phyloP scores from a whole-genome alignment of 106 monocot species.

The Alisma plantagoaquatica region DNA sequence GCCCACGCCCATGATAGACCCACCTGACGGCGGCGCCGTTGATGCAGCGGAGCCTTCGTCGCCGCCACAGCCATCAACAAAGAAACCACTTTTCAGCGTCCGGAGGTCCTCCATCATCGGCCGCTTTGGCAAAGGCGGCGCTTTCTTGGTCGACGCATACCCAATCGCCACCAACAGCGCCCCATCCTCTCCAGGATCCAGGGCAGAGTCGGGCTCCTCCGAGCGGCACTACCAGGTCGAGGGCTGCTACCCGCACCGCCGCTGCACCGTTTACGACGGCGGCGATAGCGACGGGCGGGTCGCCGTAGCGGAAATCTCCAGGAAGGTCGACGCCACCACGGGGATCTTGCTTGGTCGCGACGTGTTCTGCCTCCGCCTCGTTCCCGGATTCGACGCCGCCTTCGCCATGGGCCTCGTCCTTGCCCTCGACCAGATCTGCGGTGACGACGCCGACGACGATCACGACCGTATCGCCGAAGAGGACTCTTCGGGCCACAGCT shows the following conservation, averaged over 20 bases:
- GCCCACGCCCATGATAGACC: too few species aligned
- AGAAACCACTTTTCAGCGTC: conserved; percentile 69
- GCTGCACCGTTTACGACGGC: conserved; percentile 34
- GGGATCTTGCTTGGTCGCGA: conserved; percentile 58
- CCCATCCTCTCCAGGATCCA: not conserved
- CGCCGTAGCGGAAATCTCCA: conserved; percentile 51
- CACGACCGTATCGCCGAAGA: too few species aligned
- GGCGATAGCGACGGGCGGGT: conserved; percentile 2
- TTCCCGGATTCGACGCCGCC: conserved; percentile 61
- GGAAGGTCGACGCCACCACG: conserved; percentile 52
- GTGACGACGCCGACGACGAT: conserved; percentile 12
- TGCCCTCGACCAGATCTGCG: conserved; percentile 71
- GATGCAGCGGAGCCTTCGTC: too few species aligned
- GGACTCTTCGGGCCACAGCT: too few species aligned
- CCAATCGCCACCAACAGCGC: not conserved
- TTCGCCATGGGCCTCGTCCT: conserved; percentile 90
- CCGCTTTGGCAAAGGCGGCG: conserved; percentile 1
- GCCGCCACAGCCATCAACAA: too few species aligned
- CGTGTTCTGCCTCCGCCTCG: conserved; percentile 64
- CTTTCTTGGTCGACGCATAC: conserved; percentile 41
- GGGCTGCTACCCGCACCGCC: conserved; percentile 65
- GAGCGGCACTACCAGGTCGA: conserved; percentile 64
- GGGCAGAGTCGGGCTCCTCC: too few species aligned
- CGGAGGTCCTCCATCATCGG: conserved; percentile 65
- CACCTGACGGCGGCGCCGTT: too few species aligned